A percentile compares a stretch with the other conserved stretches of the same genome.
These are phyloP conservation scores for Teratosphaeriaceae sp. DNA, from an alignment of 2,329 filamentous ascomycete genomes.

Conservation along the genomic window DNA sequence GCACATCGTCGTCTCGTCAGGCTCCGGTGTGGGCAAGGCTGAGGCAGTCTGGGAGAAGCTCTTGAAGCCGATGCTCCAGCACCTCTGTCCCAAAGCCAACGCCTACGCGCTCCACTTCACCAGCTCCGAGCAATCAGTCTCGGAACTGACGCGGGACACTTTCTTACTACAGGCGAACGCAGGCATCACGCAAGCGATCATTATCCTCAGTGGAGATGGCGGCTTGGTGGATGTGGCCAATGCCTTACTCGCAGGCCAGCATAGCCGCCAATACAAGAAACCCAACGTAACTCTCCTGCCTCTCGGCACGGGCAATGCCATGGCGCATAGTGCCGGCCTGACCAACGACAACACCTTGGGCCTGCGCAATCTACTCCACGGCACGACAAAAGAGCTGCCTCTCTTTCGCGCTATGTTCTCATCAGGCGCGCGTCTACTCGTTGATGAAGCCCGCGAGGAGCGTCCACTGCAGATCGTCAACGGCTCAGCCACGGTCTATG, in stretches of 20 bases:
- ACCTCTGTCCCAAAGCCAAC: slow-evolving; percentile 31
- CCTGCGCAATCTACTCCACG: slow-evolving; percentile 32
- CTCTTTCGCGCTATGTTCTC: slow-evolving; percentile 41
- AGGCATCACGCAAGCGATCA: slow-evolving; percentile 51
- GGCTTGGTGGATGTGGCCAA: slow-evolving; percentile 80
- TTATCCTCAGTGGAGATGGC: slow-evolving; percentile 83
- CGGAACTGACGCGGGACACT: slow-evolving; percentile 50
- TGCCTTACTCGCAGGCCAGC: slow-evolving; percentile 40
- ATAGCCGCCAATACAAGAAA: slow-evolving; percentile 34
- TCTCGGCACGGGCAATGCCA: slow-evolving; percentile 45
- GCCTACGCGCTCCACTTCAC: slow-evolving; percentile 56
- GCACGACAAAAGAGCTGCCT: slow-evolving; percentile 32
- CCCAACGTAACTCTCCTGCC: slow-evolving; percentile 52
- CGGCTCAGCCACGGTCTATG: slow-evolving; percentile 43
- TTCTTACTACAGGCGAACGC: slow-evolving; percentile 46
- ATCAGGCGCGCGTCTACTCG: slow-evolving; percentile 35
- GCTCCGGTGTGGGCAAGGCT: slow-evolving; percentile 39
- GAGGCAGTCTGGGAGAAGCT: slow-evolving; percentile 32
- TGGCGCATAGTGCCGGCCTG: slow-evolving; percentile 40
- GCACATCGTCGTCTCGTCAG: slow-evolving; percentile 40
- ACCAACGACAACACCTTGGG: slow-evolving; percentile 35
- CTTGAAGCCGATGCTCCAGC: slow-evolving; percentile 36
- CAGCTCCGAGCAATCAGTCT: slow-evolving; percentile 55
- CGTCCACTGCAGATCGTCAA: slow-evolving; percentile 27
- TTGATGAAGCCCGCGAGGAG: slow-evolving; percentile 40